Evolutionary conservation across 768 basidiomycete species (phyloP), one percentile per base, ranked within the genome.

Genomic region (Amanita rubescens): DNA sequence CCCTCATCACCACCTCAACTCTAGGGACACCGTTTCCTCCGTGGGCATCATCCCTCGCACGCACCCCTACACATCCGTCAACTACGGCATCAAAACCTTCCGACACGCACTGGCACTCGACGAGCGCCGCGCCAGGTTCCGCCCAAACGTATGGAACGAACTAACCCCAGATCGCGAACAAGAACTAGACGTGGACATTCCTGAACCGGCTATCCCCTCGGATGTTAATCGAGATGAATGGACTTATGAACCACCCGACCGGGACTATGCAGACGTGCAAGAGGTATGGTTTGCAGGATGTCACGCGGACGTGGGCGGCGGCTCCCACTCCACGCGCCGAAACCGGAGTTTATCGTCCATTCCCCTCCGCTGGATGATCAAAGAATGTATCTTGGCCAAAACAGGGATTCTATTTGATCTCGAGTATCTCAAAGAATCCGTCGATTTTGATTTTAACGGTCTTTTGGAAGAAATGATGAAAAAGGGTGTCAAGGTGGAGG

Each of bases 51-150:
- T 78, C 55, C 66, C 71, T 1, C 66, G 67, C 5, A 63, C 69
- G 5, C 71, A 80, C 3, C 79, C 78, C 0, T 80, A 77, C 55
- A 73, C 75, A 3, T 67, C 69, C 3, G 70, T 69, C 8, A 77
- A 79, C 44, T 67, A 69, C 3, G 72, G 72, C 54, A 74, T 77
- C 47, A 64, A 69, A 4, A 68, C 71, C 19, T 78, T 81, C 60
- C 71, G 81, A 1, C 81, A 84, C 22, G 80, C 80, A 0, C 59
- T 82, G 9, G 65, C 80, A 10, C 71, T 84, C 11, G 79, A 81
- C 53, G 80, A 81, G 50, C 73, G 69, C 6, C 73, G 80, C 0
- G 74, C 75, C 35, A 76, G 75, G 58, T 81, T 80, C 59, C 73
- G 75, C 50, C 69, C 74, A 1, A 75, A 74, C 46, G 54, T 71